Base-by-base conservation (phyloP, 176 grass and related monocot species). In the Metroxylon sagu region DNA sequence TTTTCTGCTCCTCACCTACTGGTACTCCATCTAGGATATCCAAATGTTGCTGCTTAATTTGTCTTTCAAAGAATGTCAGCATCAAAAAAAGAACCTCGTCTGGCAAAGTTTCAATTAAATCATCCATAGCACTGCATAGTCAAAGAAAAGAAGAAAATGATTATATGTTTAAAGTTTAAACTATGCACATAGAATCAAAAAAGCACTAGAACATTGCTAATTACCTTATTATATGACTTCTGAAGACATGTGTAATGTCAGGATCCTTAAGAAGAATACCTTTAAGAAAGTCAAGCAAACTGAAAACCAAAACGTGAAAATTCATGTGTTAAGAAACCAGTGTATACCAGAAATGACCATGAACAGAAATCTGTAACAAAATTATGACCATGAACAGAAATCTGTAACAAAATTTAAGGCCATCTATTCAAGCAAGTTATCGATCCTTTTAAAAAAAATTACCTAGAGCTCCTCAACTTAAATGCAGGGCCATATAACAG, bases 71-170 rank as follows among this genome's bases (percentile, higher is more conserved):
- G 50, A 87, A 80, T 77, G 67, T 81, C 53, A 78, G 25, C 76
- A 96, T 71, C 43, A 96, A 76, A 66, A 75, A 82, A 5, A 79
- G 52, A 79, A 82, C 83, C 72, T 90, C 80, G 70, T 96, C 74
- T 0, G 83, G 71, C 53, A 72, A 82, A 82, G 29, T 76, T 57
- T 87, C 80, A 50, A 96, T 5, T 59, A 85, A 77, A 82, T 82
- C 75, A 64, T 72, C 75, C 74, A 96, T 75, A 26, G 81, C 67
- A 77, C 92, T 96, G 50, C 51, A 86, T 66, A 23, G 5, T 15
- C 21, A 68, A 15, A 58, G 43, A 61, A 26, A n/a, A 52, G 14
- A 18, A 51, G 31, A 43, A 43, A 43, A 43, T 43, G 35, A 43
- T 43, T 43, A 43, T 43, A 43, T 12, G 35, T 43, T 14, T 43